Conservation (phyloP, 768 basidiomycete species). For the Ramaria rubella region DNA sequence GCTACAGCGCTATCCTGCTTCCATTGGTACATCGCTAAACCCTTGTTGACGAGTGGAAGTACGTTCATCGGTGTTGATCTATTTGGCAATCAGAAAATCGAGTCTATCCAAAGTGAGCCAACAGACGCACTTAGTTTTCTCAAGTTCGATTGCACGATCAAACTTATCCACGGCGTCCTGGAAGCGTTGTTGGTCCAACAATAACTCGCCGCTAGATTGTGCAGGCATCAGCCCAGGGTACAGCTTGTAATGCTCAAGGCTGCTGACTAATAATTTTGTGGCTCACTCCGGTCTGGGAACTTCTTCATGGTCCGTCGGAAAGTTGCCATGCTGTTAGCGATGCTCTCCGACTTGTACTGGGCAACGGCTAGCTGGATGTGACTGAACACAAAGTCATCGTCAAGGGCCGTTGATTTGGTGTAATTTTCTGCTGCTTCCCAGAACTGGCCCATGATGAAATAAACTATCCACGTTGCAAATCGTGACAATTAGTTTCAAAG, state of each 20-base stretch:
- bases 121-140: conserved; percentile 57
- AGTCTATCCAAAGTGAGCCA: neutral
- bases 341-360: conserved; percentile 82
- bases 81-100: neutral
- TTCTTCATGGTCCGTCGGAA: conserved; percentile 80
- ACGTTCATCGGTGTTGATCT: conserved; percentile 64
- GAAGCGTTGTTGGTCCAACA: conserved; percentile 87
- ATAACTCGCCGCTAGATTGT: conserved; percentile 73
- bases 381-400: conserved; percentile 86
- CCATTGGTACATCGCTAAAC: conserved; percentile 94
- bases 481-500: neutral
- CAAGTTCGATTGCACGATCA: conserved; percentile 84
- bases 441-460: conserved; percentile 93
- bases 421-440: conserved; percentile 84
- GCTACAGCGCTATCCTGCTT: conserved; percentile 82
- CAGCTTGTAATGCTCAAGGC: neutral
- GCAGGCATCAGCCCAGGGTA: neutral
- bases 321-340: conserved; percentile 79
- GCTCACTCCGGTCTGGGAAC: conserved; percentile 85
- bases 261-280: conserved; percentile 89
- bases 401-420: conserved; percentile 80
- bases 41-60: conserved; percentile 93
- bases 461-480: conserved; percentile 40
- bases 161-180: conserved; percentile 88
- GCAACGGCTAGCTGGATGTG: conserved; percentile 98